Evolutionary conservation across 2,329 filamentous ascomycete species (phyloP), one percentile per base, ranked within the genome.

Genomic region (Stemphylium vesicarium): DNA sequence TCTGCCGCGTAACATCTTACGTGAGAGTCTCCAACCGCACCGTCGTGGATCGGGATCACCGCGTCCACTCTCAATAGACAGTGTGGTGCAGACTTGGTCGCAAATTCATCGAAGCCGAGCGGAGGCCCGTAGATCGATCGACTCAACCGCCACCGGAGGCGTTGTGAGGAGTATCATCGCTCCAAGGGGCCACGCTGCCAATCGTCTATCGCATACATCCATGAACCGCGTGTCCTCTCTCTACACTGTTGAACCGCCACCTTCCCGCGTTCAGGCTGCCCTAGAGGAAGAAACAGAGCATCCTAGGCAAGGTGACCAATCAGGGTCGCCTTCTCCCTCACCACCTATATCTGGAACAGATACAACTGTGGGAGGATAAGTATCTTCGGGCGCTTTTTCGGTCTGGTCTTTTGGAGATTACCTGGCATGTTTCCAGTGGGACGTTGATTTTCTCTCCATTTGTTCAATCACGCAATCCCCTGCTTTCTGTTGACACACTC

Each of bases 101-200:
- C 57, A 59, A 43, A 33, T 50, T 15, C 16, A 22, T 20, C 48
- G 40, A 31, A 50, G 39, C 32, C 29, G 50, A 29, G 33, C 33
- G 15, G 57, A 60, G 18, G 46, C 36, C 16, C 57, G 57, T n/a
- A 20, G 40, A 13, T 60, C 57, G 9, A 45, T 52, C 10, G 57
- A 60, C 20, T 52, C 55, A 4, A 47, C 50, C 10, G 38, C 39
- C 2, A 51, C 41, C 12, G 53, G 37, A n/a, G 44, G 36, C 18
- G 49, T 40, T 38, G 50, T 52, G 15, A 37, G 57, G 26, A 57
- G 40, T 24, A 49, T 53, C 10, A 29, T 39, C 7, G 18, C 29
- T 3, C 15, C 46, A 4, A 45, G 57, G 24, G 41, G 38, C 13
- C 54, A 36, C 35, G 43, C 46, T 29, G 11, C 12, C 2, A 53